Evolutionary conservation across 1,284 basidiomycete species (phyloP), one percentile per base, ranked within the genome.

Genomic region (Cryptococcus sp.): DNA sequence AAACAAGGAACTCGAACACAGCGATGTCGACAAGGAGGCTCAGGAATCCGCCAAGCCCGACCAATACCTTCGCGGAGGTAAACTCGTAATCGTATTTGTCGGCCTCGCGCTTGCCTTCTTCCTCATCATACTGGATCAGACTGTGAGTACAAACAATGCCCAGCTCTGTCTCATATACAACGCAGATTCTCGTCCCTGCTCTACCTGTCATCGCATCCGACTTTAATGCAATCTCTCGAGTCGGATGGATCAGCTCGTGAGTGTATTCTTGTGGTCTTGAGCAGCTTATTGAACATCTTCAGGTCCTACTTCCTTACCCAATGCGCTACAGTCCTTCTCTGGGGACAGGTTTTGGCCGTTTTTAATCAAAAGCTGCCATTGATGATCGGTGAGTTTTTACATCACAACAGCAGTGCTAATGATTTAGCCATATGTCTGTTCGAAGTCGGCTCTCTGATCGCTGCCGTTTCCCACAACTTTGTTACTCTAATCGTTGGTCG

Each of bases 171-270:
- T 34, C 29, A 34, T 13, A n/a, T 15, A 44, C 5, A 19, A 44
- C n/a, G n/a, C 41, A 44, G 56, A 58, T 58, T 25, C 50, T 58
- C 23, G 44, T 52, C 23, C 56, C 56, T 17, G 56, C 56, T 25
- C 46, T 58, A 19, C 56, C 56, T 3, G 37, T 52, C 45, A 58
- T 58, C 39, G 56, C 56, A 2, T 53, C 51, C 22, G 17, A 39
- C 22, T 58, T 53, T 26, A 26, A 52, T 34, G 52, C 52, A 22
- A 46, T 59, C 26, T 25, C 45, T 17, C 40, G 38, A 4, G 40
- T 59, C 38, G 57, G 57, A 22, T 59, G 57, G 57, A 55, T 59
- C 57, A 59, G 57, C 50, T 50, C 57, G 57, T 59, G 17, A 46
- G 57, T 59, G 3, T 10, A 13, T 22, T 5, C n/a, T 15, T 40